Base-by-base conservation (phyloP, 805 yeast genomes). In the Cyberlindnera suaveolens region DNA sequence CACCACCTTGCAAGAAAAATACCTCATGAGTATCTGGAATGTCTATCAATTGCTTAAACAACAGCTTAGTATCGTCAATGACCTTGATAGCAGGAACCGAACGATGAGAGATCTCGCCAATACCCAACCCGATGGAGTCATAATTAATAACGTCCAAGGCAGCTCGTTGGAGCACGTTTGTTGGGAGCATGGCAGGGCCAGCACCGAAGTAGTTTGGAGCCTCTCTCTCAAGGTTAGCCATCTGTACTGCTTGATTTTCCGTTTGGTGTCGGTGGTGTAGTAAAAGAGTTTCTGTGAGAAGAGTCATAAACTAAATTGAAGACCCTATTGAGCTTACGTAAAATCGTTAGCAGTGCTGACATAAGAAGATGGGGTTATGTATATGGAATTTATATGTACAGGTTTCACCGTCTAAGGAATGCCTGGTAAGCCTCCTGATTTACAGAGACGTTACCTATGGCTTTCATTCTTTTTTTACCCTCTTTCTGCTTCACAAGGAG, bases 71-170 rank as follows among this genome's bases (percentile, higher is more conserved):
- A 50, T 76, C 76, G 49, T 88, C 82, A 49, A 93, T 82, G 44
- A 93, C 82, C 44, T 74, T 70, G 23, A 74, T 72, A 23, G 96
- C 99, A 27, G 85, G 85, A 44, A 77, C 73, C 5, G 96, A 87
- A 56, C 99, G 85, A 64, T 93, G 99, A 19, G 97, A 89, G 54
- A 93, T 86, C 66, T 93, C 99, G 52, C 97, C 98, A 38, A 88
- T 74, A 36, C 99, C 99, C 44, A 93, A 72, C 23, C 90, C 95
- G 30, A 72, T 67, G 34, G 69, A 72, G 42, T 84, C 69, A 65
- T 77, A 93, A 57, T 80, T 77, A 48, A 93, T 61, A 50, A 93
- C 70, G 61, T 93, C 98, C 29, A 63, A 61, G 2, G 97, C 95
- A 5, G 97, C 96, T 66, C 86, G 82, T 65, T 87, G 82, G 42